Base-by-base conservation (phyloP, 306 rosid species). In the Sophora flavescens region DNA sequence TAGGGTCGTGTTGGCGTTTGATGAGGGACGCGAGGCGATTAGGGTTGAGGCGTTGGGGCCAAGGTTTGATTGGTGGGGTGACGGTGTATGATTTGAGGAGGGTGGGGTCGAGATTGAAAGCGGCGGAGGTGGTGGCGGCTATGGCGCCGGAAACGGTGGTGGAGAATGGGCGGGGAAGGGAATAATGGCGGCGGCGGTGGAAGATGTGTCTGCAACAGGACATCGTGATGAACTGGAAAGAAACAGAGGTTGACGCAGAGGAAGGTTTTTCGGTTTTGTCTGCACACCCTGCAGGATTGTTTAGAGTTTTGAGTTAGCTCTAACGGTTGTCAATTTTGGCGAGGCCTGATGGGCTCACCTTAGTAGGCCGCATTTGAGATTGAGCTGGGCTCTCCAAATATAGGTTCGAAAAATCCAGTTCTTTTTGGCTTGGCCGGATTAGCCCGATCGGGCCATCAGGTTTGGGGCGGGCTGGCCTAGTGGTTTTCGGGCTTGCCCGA, bases 11-110 rank as follows among this genome's bases (percentile, higher is more conserved):
- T 67, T 92, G 88, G 81, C 88, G 87, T 36, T 72, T 59, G 66
- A 92, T 63, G 80, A 92, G 85, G 47, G 88, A 70, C 54, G 85
- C 78, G 10, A 90, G 82, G 53, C 83, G 85, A 61, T 85, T 90
- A 3, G 96, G 89, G 74, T 44, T 36, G 68, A 90, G 97, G 56
- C 84, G 91, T 47, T 81, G 78, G 4, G 96, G 97, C 97, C 97
- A 92, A 36, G 91, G 90, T 56, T 82, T 82, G 72, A 92, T 84
- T 15, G 97, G 97, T 11, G 96, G 93, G 11, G 89, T 84, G 28
- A 91, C 83, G 26, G 80, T 76, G 91, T 83, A 87, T 22, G 85
- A 80, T 39, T 74, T 68, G 72, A n/a, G 64, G 45, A 36, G 52
- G 70, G 54, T 15, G 16, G 73, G 70, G 50, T 51, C 63, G 17